Conservation (phyloP, 371 early-diverging fungal species). For the Batkoa obscura region DNA sequence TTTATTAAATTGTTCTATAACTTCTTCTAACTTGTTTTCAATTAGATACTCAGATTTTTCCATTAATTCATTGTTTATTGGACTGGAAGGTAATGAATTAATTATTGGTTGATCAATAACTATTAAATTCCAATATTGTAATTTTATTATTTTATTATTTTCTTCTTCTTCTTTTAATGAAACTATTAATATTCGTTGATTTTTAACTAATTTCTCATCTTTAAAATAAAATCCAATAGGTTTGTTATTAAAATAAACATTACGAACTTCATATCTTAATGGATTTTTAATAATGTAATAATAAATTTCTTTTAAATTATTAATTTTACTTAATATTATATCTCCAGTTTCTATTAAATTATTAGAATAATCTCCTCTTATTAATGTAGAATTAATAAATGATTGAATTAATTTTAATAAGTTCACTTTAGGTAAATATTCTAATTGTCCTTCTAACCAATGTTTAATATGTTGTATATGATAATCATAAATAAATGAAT, state of each 20-base stretch:
- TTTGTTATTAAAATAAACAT: neutral
- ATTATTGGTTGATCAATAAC: too few species aligned
- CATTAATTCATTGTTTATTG: too few species aligned
- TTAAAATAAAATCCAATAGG: constrained; percentile 3
- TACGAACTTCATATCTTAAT: neutral
- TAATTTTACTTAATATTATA: too few species aligned
- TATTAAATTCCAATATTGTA: too few species aligned
- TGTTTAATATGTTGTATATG: constrained; percentile 2
- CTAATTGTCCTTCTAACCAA: constrained; percentile 5
- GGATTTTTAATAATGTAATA: neutral
- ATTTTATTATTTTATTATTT: too few species aligned
- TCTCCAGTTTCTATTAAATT: neutral
- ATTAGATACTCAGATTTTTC: too few species aligned
- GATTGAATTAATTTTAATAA: neutral
- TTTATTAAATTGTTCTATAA: too few species aligned
- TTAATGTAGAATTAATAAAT: neutral
- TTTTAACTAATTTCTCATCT: too few species aligned
- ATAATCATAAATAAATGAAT: constrained; percentile 4
- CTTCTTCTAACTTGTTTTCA: too few species aligned
- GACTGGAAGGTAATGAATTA: too few species aligned
- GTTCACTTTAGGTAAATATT: neutral
- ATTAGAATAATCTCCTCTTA: neutral
- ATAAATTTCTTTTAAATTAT: neutral
- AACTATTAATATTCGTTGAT: too few species aligned
- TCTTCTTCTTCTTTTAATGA: too few species aligned